A percentile compares a stretch with the other conserved stretches of the same genome.
These are phyloP conservation scores for Boechera stricta DNA, from an alignment of 345 rosid genomes.

Conservation along the genomic window DNA sequence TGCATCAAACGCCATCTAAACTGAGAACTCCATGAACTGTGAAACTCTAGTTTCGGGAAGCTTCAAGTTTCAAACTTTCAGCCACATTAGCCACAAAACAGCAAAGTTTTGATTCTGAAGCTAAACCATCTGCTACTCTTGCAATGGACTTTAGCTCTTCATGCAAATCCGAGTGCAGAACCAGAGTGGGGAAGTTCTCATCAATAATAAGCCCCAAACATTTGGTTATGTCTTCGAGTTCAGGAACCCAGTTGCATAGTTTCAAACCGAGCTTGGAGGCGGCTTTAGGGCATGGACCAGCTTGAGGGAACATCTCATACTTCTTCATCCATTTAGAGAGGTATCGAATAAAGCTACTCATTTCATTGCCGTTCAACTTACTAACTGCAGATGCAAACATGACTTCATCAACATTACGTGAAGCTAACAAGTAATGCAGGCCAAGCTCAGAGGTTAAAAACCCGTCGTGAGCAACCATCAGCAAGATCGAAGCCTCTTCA, in stretches of 20 bases:
- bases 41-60: slow-evolving; percentile 41
- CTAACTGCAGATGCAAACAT: slow-evolving; percentile 62
- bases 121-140: slow-evolving; percentile 57
- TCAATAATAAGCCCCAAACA: slow-evolving; percentile 73
- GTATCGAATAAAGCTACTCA: slow-evolving; percentile 61
- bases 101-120: slow-evolving; percentile 67
- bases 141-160: slow-evolving; percentile 69
- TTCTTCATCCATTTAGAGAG: slow-evolving; percentile 84
- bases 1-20: slow-evolving; percentile 9
- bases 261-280: slow-evolving; percentile 55
- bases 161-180: slow-evolving; percentile 67
- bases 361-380: slow-evolving; percentile 72
- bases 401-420: slow-evolving; percentile 61
- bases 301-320: slow-evolving; percentile 79
- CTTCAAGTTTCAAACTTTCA: slow-evolving; percentile 56
- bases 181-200: slow-evolving; percentile 74
- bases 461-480: slow-evolving; percentile 86
- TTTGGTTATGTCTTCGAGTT: slow-evolving; percentile 63
- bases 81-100: slow-evolving; percentile 52
- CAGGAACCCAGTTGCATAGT: slow-evolving; percentile 83
- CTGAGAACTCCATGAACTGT: slow-evolving; percentile 5
- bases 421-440: slow-evolving; percentile 73
- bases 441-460: slow-evolving; percentile 75
- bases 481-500: slow-evolving; percentile 73
- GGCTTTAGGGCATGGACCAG: slow-evolving; percentile 73